phyloP scores from a whole-genome alignment of 306 rosid genomes.

The Adenanthera pavonina region DNA sequence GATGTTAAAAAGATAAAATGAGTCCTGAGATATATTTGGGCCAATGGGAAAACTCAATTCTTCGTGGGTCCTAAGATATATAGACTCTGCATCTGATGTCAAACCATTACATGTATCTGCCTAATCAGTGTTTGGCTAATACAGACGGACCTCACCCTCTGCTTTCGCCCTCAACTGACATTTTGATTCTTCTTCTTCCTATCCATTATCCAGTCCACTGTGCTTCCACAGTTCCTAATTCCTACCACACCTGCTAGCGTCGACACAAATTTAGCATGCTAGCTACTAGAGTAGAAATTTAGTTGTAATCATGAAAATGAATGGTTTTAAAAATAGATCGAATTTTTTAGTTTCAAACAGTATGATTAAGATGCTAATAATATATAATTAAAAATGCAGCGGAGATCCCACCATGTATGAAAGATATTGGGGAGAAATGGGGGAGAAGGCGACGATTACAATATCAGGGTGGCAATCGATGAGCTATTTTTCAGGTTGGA shows the following conservation, averaged over 20 bases:
- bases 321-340: too few species aligned
- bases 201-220: conserved; percentile 31
- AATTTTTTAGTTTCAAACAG: too few species aligned
- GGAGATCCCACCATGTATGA: conserved; percentile 89
- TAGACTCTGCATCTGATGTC: too few species aligned
- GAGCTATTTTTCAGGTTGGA: conserved; percentile 76
- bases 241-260: neutral
- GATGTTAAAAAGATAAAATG: too few species aligned
- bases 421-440: conserved; percentile 69
- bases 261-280: too few species aligned
- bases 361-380: too few species aligned
- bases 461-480: conserved; percentile 84
- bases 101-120: conserved; percentile 19
- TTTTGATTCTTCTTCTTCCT: too few species aligned
- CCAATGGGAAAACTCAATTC: neutral
- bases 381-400: conserved; percentile 41
- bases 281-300: too few species aligned
- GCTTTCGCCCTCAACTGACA: too few species aligned
- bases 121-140: conserved; percentile 42
- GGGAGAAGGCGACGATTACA: conserved; percentile 61
- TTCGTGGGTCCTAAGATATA: conserved; percentile 42
- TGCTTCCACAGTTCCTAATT: conserved; percentile 37
- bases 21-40: too few species aligned
- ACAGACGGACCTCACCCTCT: neutral
- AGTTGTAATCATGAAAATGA: too few species aligned